Base-by-base conservation (phyloP, 257 asterid genomes). In the Penstemon barbatus region DNA sequence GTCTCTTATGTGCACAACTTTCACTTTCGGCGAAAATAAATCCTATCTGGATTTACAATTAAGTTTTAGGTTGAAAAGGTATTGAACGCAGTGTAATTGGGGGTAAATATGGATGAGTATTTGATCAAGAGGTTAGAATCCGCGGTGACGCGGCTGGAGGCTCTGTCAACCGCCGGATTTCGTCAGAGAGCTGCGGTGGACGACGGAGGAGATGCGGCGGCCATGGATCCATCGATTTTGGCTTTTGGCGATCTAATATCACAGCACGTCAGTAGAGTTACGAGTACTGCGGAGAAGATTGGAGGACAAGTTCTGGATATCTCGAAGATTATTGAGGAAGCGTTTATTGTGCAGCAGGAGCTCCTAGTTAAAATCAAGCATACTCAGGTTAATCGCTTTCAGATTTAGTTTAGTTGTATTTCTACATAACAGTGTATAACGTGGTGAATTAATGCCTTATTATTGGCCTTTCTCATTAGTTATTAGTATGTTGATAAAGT, bases 131-230 rank as follows among this genome's bases (percentile, higher is more conserved):
- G 98, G 74, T 80, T 89, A 70, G 96, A 89, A 69, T 83, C 95
- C 61, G 96, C 96, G 70, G 96, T 89, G 69, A 70, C 87, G 81
- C 85, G 96, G 78, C 75, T 89, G 75, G 98, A 87, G 80, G 75
- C 79, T 70, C 81, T 89, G 69, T 83, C 91, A 19, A 7, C 75
- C 68, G 76, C 73, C 70, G 84, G 85, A 49, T 73, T 81, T 72
- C 57, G 75, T 54, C 70, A 78, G 13, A 83, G 78, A 5, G 85
- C 78, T 33, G 72, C 78, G 41, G 55, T 64, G 78, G 86, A 40
- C 48, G 55, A 65, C 55, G 71, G 52, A 42, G 80, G 84, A 42
- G 86, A 72, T 74, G 82, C 74, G 66, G 81, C 75, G 51, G 74
- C 77, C 42, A 65, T 60, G 76, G 96, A 86, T 81, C 94, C 96